Evolutionary conservation across 352 stramenopile genomes (phyloP), one percentile per base, ranked within the genome.

Genomic region (Phytophthora europaea): DNA sequence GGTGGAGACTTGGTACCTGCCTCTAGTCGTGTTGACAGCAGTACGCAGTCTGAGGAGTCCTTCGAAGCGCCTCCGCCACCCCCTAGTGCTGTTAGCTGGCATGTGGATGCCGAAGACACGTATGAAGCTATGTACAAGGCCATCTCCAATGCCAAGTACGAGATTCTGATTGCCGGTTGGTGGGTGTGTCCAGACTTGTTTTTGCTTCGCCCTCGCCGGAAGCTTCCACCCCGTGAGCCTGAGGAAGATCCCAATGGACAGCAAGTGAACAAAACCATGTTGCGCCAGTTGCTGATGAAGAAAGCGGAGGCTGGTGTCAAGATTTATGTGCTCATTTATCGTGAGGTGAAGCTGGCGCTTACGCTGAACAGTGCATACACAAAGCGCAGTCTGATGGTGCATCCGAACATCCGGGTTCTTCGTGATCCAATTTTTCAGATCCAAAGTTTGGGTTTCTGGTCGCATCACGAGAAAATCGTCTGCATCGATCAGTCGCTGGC

Each of bases 391-490:
- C 55, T 97, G 60, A 88, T 91, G 78, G 65, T 91, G 8, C 88
- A 95, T 9, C 84, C 83, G 1, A 98, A 98, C 76, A 96, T 98
- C 58, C 88, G 89, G 13, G 93, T 98, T 23, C 75, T 98, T 31
- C 89, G 94, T 1, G 93, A 98, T 67, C 94, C 93, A 4, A 94
- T 95, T 65, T 97, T 97, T 67, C 90, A 96, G 75, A 94, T 97
- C 45, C 89, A 97, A 78, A 94, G 84, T 74, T 73, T 97, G 13
- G 90, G 90, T 3, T 97, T 98, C 51, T 98, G 92, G 94, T 97
- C 88, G 34, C 94, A 98, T 74, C 94, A 98, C 78, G 94, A 98
- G 67, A 98, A 98, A 70, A 91, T 98, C 45, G 91, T 98, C 28
- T 93, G 94, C 54, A 83, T 98, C 28, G 94, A 98, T 56, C 90